These are phyloP conservation scores for Moesziomyces sp. DNA, from an alignment of 1,284 basidiomycete genomes.

Conservation along the genomic window DNA sequence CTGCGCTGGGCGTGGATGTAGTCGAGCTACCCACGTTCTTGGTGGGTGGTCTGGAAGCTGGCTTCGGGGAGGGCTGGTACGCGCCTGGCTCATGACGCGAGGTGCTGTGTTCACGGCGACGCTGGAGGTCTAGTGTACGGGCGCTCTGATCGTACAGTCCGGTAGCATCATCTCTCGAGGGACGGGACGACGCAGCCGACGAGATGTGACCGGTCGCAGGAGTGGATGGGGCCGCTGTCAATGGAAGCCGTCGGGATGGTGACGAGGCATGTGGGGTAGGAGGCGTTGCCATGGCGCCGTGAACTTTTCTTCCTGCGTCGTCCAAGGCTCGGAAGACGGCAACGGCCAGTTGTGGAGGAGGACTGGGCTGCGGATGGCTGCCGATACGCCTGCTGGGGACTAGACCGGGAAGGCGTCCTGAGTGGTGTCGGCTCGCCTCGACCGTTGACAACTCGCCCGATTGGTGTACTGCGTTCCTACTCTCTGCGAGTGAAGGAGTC, in stretches of 20 bases:
- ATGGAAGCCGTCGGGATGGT: conserved; percentile 18
- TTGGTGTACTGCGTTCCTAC: background rate
- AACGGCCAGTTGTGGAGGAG: conserved; percentile 7
- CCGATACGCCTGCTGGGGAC: conserved; percentile 15
- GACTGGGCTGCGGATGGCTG: conserved; percentile 9
- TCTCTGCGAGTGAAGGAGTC: background rate
- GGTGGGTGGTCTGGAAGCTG: conserved; percentile 1
- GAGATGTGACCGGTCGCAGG: background rate
- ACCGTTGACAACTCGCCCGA: background rate
- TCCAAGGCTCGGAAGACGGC: conserved; percentile 13
- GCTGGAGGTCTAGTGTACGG: background rate
- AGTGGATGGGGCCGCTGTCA: background rate
- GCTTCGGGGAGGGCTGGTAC: conserved; percentile 14
- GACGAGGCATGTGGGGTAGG: conserved; percentile 17
- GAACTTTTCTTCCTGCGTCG: conserved; percentile 7
- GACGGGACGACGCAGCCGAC: conserved; percentile 2
- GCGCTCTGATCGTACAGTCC: conserved; percentile 22
- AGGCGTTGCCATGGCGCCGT: conserved; percentile 14
- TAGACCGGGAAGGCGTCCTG: conserved; percentile 13
- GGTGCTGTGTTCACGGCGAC: background rate
- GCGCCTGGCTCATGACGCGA: conserved; percentile 1
- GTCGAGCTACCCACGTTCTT: conserved; percentile 7
- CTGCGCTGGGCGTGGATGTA: conserved; percentile 1
- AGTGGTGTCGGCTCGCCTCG: background rate
- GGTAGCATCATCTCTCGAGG: conserved; percentile 11